Evolutionary conservation across 2,329 filamentous ascomycete species (phyloP).

Genomic region (Colletotrichum simmondsii): DNA sequence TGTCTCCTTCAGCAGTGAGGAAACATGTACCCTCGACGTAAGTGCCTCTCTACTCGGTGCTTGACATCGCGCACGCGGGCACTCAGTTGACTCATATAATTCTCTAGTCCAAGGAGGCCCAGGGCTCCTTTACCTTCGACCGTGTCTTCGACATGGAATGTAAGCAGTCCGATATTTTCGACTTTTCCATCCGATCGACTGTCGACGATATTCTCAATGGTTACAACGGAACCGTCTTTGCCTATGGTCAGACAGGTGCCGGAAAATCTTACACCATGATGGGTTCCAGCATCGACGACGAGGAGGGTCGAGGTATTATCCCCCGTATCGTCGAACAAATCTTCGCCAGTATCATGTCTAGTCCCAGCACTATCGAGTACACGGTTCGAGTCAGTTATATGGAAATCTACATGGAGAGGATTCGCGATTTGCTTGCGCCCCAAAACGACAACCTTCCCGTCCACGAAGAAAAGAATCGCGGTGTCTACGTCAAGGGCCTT

Average conservation of each 20-base stretch:
- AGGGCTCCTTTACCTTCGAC: slow-evolving; percentile 94
- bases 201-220: slow-evolving; percentile 99
- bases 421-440: slow-evolving; percentile 90
- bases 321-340: slow-evolving; percentile 98
- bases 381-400: slow-evolving; percentile 99
- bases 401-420: slow-evolving; percentile 99
- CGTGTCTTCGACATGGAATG: slow-evolving; percentile 96
- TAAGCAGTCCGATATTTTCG: slow-evolving; percentile 92
- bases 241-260: slow-evolving; percentile 97
- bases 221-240: slow-evolving; percentile 99
- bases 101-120: slow-evolving; percentile 80
- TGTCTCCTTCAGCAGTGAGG: slow-evolving; percentile 86
- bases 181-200: slow-evolving; percentile 95
- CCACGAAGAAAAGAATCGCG: slow-evolving; percentile 97
- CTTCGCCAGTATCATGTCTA: slow-evolving; percentile 92
- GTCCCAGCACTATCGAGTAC: slow-evolving; percentile 94
- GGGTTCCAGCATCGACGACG: slow-evolving; percentile 93
- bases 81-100: slow-evolving; percentile 7
- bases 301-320: slow-evolving; percentile 90
- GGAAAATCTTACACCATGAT: slow-evolving; percentile 99
- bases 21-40: slow-evolving; percentile 89
- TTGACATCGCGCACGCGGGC: background rate
- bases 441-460: slow-evolving; percentile 96
- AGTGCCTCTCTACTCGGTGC: slow-evolving; percentile 44
- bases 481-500: slow-evolving; percentile 96